Base-by-base conservation (phyloP, 139 green algal species). In the Marvania coccoides region DNA sequence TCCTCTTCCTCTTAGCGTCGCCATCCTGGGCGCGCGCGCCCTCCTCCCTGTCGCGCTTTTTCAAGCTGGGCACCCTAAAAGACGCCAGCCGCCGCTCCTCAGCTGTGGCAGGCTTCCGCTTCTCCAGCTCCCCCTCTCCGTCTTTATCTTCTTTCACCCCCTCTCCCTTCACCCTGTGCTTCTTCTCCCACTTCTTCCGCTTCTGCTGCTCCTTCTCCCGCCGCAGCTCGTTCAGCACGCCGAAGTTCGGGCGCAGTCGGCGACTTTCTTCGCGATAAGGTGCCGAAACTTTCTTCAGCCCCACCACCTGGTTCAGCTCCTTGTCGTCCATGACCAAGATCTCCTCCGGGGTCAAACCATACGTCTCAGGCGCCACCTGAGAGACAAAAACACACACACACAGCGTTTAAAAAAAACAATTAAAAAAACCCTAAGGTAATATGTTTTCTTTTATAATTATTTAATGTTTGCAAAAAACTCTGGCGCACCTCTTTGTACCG, bases 271-370 rank as follows among this genome's bases (percentile, higher is more conserved):
- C 69, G 19, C 85, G 69, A 71, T 98, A 98, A 23, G 92, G 90
- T 13, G 59, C 59, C 7, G 93, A 88, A 56, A 98, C 67, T 54
- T 70, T 74, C 65, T 89, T 91, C 8, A 98, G 58, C 3, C 87
- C 90, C 40, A 95, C 82, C 10, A 96, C 65, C 65, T 87, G 74
- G 61, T 83, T 77, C 12, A 96, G 82, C 39, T 96, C 81, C 61
- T 81, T 87, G 72, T 96, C 90, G 14, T 81, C 61, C 55, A 90
- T 61, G 0, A 4, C 51, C 45, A 98, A 74, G 7, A 98, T 85
- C 9, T 98, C 88, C n/a, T 88, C 76, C 2, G 71, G 47, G 6
- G 58, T 63, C 33, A 98, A 75, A 0, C 92, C 92, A 72, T 89
- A 97, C 8, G 39, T 77, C 34, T 85, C 75, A 6, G 77, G 59